phyloP scores from a whole-genome alignment of 176 grass and related monocot species.

The Rhynchospora breviuscula region DNA sequence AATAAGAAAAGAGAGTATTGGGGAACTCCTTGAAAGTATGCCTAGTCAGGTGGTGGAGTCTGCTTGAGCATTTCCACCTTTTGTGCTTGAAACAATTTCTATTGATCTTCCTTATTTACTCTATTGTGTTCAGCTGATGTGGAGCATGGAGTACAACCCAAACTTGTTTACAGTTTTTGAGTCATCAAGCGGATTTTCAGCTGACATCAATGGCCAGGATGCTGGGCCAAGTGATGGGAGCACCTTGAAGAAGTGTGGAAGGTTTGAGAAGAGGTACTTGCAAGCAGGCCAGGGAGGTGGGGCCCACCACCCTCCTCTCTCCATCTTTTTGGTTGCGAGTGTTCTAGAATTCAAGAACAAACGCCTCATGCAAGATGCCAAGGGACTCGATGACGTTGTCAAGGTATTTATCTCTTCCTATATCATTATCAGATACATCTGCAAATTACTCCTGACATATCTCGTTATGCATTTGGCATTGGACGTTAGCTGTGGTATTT shows the following conservation, averaged over 20 bases:
- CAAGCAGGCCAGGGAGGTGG: constrained; percentile 35
- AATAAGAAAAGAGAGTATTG: not conserved
- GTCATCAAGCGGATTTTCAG: constrained; percentile 18
- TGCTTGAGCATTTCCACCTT: not conserved
- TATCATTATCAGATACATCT: not conserved
- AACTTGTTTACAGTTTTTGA: constrained; percentile 66
- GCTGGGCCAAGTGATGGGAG: constrained; percentile 33
- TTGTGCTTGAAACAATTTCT: not conserved
- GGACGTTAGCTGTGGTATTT: no score
- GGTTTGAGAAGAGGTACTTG: constrained; percentile 66
- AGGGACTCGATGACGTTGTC: constrained; percentile 93
- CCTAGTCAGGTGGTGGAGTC: no score
- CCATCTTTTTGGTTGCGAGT: constrained; percentile 85
- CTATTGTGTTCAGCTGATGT: constrained; percentile 74
- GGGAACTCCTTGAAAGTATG: not conserved
- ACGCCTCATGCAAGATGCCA: constrained; percentile 59
- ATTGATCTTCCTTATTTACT: constrained; percentile 17
- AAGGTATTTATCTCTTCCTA: constrained; percentile 47
- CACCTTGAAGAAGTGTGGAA: constrained; percentile 58
- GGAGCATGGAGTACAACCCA: constrained; percentile 99
- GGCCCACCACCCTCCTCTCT: constrained; percentile 40
- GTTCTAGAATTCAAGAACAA: constrained; percentile 77
- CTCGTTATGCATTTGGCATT: no score
- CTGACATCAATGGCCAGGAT: not conserved
- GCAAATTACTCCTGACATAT: not conserved